Evolutionary conservation across 2,329 filamentous ascomycete genomes (phyloP), one percentile per base, ranked within the genome.

Genomic region (Zasmidium cellare): DNA sequence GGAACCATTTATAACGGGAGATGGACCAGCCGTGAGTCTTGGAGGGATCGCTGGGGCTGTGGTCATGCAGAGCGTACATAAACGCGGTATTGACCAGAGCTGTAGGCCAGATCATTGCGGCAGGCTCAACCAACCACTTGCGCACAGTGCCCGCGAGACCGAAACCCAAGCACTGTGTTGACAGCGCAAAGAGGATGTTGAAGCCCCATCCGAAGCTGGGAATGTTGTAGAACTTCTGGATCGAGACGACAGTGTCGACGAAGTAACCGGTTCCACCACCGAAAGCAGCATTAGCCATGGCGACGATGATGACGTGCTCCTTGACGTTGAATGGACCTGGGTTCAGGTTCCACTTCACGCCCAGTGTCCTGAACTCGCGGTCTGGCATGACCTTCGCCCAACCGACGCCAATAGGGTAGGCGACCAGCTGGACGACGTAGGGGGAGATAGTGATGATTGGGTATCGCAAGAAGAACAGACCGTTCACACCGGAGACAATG

Each of bases 51-150:
- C 45, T 57, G 1, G 51, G 47, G 67, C n/a, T 58, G 11, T 58
- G 52, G 44, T 65, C 66, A 31, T 96, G 91, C 50, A 96, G 80
- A 0, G 91, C 90, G 46, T 60, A 56, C 54, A 62, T 62, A 53
- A 64, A 60, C 3, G 25, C 59, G 92, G 93, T 69, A 89, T 88
- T 1, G 90, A 93, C 92, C 57, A 96, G 79, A 0, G 91, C 94
- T n/a, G 88, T 87, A 0, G 91, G 91, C 91, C 91, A 96, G 50
- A 96, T 91, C 91, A 96, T 96, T 57, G 90, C 89, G 62, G 89
- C 90, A 0, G 91, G 91, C 23, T 90, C 85, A 25, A 96, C 91
- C 6, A 96, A 80, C 70, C 92, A 94, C 51, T 89, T 85, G 56
- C 91, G 82, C 1, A 90, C 89, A 47, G 94, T 79, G 1, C 91